Conservation (phyloP, 1,284 basidiomycete species). For the Golubevia pallescens region DNA sequence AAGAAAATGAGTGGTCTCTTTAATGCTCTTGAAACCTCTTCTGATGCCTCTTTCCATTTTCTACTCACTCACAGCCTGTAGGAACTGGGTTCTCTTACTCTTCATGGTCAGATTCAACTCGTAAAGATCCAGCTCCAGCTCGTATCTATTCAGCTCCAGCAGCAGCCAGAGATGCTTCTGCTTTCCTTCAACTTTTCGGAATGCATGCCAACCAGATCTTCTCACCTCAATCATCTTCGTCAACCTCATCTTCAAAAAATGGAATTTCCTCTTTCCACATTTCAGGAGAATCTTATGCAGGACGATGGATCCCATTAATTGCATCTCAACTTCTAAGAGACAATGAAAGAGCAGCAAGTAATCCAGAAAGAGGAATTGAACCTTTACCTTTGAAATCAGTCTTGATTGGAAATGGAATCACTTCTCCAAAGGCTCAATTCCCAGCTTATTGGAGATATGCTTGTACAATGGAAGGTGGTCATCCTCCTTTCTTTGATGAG, state of each 20-base stretch:
- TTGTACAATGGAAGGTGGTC: conserved; percentile 39
- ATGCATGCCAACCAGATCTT: conserved; percentile 26
- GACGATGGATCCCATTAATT: conserved; percentile 50
- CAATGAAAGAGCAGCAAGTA: conserved; percentile 36
- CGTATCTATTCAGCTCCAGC: conserved; percentile 39
- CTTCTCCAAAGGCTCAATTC: conserved; percentile 50
- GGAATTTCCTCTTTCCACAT: conserved; percentile 41
- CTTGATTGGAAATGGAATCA: conserved; percentile 62
- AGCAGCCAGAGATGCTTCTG: conserved; percentile 50
- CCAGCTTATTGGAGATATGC: conserved; percentile 54
- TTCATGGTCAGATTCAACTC: conserved; percentile 47
- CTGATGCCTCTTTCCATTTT: background rate
- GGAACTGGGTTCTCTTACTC: conserved; percentile 59
- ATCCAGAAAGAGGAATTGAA: conserved; percentile 43
- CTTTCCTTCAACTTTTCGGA: conserved; percentile 56
- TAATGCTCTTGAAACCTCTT: background rate
- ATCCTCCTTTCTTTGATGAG: conserved; percentile 30
- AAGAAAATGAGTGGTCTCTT: too few species aligned
- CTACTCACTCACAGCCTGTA: conserved; percentile 26
- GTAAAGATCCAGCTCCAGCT: conserved; percentile 36
- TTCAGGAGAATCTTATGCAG: conserved; percentile 57
- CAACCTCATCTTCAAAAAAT: conserved; percentile 22
- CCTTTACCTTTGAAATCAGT: conserved; percentile 46
- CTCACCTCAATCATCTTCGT: background rate
- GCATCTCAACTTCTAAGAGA: conserved; percentile 50